Evolutionary conservation across 169 alveolate species (phyloP), one percentile per base, ranked within the genome.

Genomic region (Plasmodium adleri): DNA sequence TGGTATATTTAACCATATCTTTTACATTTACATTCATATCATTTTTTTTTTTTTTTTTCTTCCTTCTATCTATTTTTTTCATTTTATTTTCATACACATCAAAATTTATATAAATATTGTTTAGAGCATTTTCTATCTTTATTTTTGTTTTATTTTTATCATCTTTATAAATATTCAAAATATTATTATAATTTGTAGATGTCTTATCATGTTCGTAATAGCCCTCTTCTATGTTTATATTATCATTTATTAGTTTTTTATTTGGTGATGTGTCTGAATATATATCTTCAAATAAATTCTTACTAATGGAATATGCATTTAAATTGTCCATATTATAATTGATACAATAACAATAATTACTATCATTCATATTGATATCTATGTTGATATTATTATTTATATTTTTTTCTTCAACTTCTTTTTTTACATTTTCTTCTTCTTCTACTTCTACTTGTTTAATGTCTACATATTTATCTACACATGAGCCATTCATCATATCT

Each of bases 61-160:
- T 76, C 9, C 54, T 49, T 78, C 67, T 67, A 12, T 78, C 89
- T 43, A 66, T 64, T 49, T 52, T 13, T 12, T 66, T 64, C 32
- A 78, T 71, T 78, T 78, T 45, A 64, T 78, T 78, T 78, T 78
- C 89, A n/a, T 78, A 78, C 22, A 64, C 10, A 43, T 43, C 54
- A 70, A 78, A 78, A 54, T 78, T 64, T 63, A 4, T 66, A 43
- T 78, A 78, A 13, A 45, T 59, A 58, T 78, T 78, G 3, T 78
- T 63, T n/a, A 78, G 62, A 49, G 73, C 26, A 22, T 47, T 74
- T 28, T 15, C 63, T 22, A 9, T 26, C 24, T 10, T 70, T 6
- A 10, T 50, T 5, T 45, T 10, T 6, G 8, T 17, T 28, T 62
- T 7, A 45, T 43, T 43, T 26, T 26, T 47, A 39, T 59, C 59